Evolutionary conservation across 371 early-diverging fungal species (phyloP), one percentile per base, ranked within the genome.

Genomic region (Gilbertella persicaria): DNA sequence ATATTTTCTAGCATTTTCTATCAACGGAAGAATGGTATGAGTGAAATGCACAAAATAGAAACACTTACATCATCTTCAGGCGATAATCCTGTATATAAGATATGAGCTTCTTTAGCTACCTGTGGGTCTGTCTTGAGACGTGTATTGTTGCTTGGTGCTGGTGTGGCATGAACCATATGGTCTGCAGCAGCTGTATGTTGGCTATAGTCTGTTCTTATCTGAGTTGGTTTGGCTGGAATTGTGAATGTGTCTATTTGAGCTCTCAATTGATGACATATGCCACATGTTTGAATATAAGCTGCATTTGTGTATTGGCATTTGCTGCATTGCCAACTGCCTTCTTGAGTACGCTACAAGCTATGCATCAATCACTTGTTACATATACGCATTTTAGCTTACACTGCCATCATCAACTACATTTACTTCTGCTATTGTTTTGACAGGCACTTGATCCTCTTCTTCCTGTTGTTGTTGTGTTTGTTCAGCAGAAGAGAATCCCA

Each of bases 271-370:
- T 20, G 56, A 41, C 65, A 65, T 1, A 60, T 17, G 7, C 52
- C 57, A 30, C 65, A 65, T 14, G 50, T 45, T 35, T 47, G 53
- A 5, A 60, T 16, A 17, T 37, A 43, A 4, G 20, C 13, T 30
- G 20, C 14, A 13, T 64, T 60, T 13, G 13, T 5, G 33, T 48
- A 60, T 5, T 44, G 24, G 23, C 65, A 64, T 14, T 53, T 17
- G 14, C 26, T 14, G 19, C 65, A 64, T 43, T 47, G 13, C 65
- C 65, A 64, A 26, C 46, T 44, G 16, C 33, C 19, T 39, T 19
- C 23, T 20, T 23, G 28, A 21, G 26, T 43, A 21, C n/a, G 5
- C 24, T 20, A n/a, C n/a, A n/a, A n/a, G n/a, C n/a, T n/a, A n/a
- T n/a, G n/a, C n/a, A n/a, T n/a, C n/a, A n/a, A n/a, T n/a, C n/a